These are phyloP conservation scores for Scutellaria galericulata DNA, from an alignment of 257 asterid genomes.

Conservation along the genomic window DNA sequence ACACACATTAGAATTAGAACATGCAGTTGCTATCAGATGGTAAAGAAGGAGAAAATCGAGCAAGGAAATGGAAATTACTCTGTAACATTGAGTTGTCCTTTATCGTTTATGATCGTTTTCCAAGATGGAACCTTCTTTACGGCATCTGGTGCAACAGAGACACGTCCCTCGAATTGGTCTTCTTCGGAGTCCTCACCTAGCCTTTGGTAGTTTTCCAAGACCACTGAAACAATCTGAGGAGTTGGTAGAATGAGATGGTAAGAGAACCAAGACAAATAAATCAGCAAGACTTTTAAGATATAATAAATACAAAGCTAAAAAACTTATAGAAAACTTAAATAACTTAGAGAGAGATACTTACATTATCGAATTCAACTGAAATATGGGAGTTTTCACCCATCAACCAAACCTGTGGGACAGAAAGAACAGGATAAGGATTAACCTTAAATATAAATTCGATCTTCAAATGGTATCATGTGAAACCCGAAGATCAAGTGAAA, in stretches of 20 bases:
- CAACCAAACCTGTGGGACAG: slow-evolving; percentile 74
- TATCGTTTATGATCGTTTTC: slow-evolving; percentile 65
- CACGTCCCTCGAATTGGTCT: slow-evolving; percentile 58
- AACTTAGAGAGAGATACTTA: slow-evolving; percentile 46
- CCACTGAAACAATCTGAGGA: slow-evolving; percentile 83
- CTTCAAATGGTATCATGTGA: background rate
- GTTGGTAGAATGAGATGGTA: slow-evolving; percentile 27
- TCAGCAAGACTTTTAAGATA: background rate
- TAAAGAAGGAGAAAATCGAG: slow-evolving; percentile 32
- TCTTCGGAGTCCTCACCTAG: slow-evolving; percentile 49
- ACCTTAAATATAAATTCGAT: background rate
- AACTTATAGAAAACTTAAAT: background rate
- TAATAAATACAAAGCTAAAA: background rate
- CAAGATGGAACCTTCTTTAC: slow-evolving; percentile 65
- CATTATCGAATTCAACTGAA: slow-evolving; percentile 82
- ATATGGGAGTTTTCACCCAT: slow-evolving; percentile 94
- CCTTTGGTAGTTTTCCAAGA: slow-evolving; percentile 79
- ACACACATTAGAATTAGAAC: background rate
- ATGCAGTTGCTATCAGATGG: background rate
- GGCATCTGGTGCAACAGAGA: slow-evolving; percentile 56
- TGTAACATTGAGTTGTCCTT: slow-evolving; percentile 74
- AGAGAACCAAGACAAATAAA: slow-evolving; percentile 1
- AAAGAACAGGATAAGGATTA: slow-evolving; percentile 13
- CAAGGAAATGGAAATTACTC: slow-evolving; percentile 53
- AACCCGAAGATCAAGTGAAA: slow-evolving; percentile 19